These are phyloP conservation scores for Cytospora leucostoma DNA, from an alignment of 2,329 filamentous ascomycete species.

Conservation along the genomic window DNA sequence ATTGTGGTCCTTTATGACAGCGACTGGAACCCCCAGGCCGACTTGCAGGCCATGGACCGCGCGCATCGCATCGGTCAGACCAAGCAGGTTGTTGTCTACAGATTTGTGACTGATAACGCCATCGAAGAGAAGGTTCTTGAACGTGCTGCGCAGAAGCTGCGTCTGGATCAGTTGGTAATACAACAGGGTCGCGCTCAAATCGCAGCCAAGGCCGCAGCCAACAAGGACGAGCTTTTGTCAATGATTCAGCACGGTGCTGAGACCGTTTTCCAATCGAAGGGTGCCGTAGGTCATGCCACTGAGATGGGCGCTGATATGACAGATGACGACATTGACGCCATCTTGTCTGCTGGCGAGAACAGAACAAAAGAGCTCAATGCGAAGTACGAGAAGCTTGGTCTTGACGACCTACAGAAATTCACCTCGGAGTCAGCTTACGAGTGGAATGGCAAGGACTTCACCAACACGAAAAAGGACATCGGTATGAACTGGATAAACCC, in stretches of 20 bases:
- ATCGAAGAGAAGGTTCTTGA: constrained; percentile 99
- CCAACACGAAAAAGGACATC: constrained; percentile 87
- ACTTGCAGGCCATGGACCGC: constrained; percentile 98
- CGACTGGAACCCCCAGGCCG: constrained; percentile 98
- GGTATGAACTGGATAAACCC: constrained; percentile 97
- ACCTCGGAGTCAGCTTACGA: constrained; percentile 97
- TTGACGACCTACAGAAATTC: constrained; percentile 97
- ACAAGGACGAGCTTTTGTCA: constrained; percentile 91
- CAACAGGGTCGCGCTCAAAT: constrained; percentile 94
- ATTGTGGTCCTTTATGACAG: constrained; percentile 97
- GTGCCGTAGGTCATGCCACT: constrained; percentile 60
- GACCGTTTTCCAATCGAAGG: constrained; percentile 80
- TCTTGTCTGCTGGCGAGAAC: constrained; percentile 82
- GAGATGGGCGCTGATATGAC: constrained; percentile 65
- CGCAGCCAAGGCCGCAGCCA: constrained; percentile 85
- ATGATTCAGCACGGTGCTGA: constrained; percentile 99
- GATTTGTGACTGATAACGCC: constrained; percentile 95
- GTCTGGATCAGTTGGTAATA: constrained; percentile 95
- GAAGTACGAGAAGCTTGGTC: constrained; percentile 94
- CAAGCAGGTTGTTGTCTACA: constrained; percentile 95
- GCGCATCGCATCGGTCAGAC: constrained; percentile 98
- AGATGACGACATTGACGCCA: constrained; percentile 88
- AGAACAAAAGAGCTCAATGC: constrained; percentile 88
- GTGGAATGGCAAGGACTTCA: constrained; percentile 98
- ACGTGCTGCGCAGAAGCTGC: constrained; percentile 92